phyloP scores from a whole-genome alignment of 2,329 filamentous ascomycete species.

The Elsinoe fawcettii region DNA sequence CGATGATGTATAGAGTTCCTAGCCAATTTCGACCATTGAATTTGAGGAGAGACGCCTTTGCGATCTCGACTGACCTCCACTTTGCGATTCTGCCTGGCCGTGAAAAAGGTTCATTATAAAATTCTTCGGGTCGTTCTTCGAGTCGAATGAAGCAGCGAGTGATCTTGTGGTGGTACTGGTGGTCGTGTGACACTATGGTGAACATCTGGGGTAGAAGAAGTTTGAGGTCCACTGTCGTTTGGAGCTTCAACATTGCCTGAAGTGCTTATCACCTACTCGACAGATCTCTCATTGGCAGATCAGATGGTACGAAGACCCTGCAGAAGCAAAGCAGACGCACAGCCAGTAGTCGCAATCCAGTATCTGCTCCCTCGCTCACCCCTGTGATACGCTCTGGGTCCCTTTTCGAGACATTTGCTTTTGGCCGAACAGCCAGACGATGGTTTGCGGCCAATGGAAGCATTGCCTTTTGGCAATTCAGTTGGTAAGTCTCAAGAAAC shows the following conservation, averaged over 20 bases:
- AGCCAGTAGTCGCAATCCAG: no score
- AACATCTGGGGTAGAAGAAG: background rate
- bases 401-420: no score
- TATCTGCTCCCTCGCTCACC: no score
- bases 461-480: constrained; percentile 20
- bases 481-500: constrained; percentile 54
- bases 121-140: no score
- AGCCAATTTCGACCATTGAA: background rate
- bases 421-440: no score
- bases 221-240: background rate
- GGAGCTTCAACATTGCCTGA: background rate
- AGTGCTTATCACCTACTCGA: background rate
- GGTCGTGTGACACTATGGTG: background rate
- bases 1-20: background rate
- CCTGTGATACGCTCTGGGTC: no score
- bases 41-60: background rate
- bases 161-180: background rate
- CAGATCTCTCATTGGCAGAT: no score
- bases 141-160: background rate
- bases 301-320: no score
- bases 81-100: no score
- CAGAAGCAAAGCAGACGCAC: no score
- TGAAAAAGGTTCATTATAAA: no score
- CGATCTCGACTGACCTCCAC: background rate
- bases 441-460: background rate